These are phyloP conservation scores for Cladophialophora immunda DNA, from an alignment of 2,329 filamentous ascomycete species.

Conservation along the genomic window DNA sequence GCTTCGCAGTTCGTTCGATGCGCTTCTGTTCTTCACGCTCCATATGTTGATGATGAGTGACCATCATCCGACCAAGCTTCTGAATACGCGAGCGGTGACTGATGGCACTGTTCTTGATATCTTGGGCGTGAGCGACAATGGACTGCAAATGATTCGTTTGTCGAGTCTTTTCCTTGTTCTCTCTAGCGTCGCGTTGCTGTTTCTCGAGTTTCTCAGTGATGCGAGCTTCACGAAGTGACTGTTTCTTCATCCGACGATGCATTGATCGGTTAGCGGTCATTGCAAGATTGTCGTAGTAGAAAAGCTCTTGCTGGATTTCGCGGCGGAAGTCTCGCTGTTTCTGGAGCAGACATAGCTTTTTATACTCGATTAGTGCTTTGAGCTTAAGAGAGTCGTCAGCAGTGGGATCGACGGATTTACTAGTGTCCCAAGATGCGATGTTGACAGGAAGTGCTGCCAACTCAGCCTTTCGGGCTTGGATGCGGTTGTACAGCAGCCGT, in stretches of 20 bases:
- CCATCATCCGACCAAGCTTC: constrained; percentile 90
- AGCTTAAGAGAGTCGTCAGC: constrained; percentile 85
- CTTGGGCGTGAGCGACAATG: constrained; percentile 81
- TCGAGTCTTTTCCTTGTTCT: constrained; percentile 97
- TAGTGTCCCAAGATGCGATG: constrained; percentile 84
- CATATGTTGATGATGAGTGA: constrained; percentile 89
- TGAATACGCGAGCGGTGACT: constrained; percentile 77
- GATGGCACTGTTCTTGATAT: constrained; percentile 74
- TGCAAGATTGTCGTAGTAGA: constrained; percentile 92
- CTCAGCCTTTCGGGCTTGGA: constrained; percentile 83
- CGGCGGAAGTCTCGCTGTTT: constrained; percentile 89
- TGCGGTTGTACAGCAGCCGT: constrained; percentile 86
- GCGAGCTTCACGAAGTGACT: constrained; percentile 90
- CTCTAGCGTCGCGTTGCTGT: constrained; percentile 94
- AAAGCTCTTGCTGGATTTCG: constrained; percentile 88
- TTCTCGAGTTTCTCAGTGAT: constrained; percentile 99
- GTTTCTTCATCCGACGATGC: constrained; percentile 96
- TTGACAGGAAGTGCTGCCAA: constrained; percentile 85
- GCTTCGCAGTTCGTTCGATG: constrained; percentile 96
- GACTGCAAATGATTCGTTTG: constrained; percentile 90
- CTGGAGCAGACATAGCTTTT: constrained; percentile 84
- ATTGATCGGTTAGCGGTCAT: constrained; percentile 94
- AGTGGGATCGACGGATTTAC: constrained; percentile 72
- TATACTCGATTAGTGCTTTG: constrained; percentile 94
- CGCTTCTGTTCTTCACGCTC: constrained; percentile 99